Evolutionary conservation across 805 yeast genomes (phyloP).

Genomic region (Cyberlindnera amylophila): DNA sequence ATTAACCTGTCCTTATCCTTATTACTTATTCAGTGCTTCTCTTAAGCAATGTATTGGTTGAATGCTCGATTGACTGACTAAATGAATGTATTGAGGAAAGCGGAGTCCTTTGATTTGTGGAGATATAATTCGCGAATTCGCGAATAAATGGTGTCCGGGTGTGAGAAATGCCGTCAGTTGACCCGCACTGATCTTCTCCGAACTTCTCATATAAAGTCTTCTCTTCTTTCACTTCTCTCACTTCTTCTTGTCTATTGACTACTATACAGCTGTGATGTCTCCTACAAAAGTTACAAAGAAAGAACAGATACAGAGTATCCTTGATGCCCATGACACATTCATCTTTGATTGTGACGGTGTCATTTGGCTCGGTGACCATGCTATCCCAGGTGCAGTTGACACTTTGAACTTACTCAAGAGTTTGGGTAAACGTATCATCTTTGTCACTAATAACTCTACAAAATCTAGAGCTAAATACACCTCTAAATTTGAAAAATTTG

Average conservation of each 20-base stretch:
- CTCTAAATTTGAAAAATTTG: constrained; percentile 63
- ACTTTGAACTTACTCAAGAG: constrained; percentile 57
- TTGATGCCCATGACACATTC: constrained; percentile 74
- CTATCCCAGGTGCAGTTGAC: constrained; percentile 76
- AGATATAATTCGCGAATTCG: too few relatives aligned
- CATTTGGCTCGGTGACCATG: constrained; percentile 83
- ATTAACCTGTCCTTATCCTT: too few relatives aligned
- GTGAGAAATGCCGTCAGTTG: too few relatives aligned
- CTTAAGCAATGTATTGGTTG: too few relatives aligned
- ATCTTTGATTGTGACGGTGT: constrained; percentile 98
- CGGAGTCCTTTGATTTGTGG: too few relatives aligned
- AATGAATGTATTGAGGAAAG: too few relatives aligned
- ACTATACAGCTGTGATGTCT: too few relatives aligned
- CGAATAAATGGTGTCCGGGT: not conserved
- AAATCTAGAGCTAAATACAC: constrained; percentile 80
- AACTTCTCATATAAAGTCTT: too few relatives aligned
- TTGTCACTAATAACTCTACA: constrained; percentile 95
- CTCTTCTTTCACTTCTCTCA: not conserved
- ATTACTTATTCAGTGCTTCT: too few relatives aligned
- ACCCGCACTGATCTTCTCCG: too few relatives aligned
- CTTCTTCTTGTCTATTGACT: not conserved
- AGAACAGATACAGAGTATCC: constrained; percentile 47
- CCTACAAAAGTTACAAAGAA: constrained; percentile 45
- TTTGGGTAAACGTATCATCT: constrained; percentile 64
- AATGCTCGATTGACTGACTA: too few relatives aligned